Evolutionary conservation across 108 stramenopile genomes (phyloP).

Genomic region (Cyclotella atomus): DNA sequence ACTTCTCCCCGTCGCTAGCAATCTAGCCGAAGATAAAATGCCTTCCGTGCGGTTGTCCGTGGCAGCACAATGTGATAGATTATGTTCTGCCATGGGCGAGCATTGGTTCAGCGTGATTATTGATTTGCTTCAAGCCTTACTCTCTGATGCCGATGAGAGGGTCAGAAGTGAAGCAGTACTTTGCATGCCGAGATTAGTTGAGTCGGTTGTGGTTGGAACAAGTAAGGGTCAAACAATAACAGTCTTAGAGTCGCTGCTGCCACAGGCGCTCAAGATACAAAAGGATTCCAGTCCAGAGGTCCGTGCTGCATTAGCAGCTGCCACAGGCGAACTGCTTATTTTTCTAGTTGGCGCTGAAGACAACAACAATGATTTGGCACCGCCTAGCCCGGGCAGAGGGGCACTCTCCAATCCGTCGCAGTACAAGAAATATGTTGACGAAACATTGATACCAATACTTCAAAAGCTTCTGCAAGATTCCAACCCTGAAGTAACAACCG

Average conservation of each 20-base stretch:
- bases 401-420: slow-evolving; percentile 27
- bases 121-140: slow-evolving; percentile 80
- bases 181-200: slow-evolving; percentile 86
- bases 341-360: slow-evolving; percentile 77
- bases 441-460: slow-evolving; percentile 82
- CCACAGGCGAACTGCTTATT: slow-evolving; percentile 84
- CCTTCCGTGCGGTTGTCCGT: slow-evolving; percentile 85
- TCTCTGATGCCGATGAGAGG: slow-evolving; percentile 81
- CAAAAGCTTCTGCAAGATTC: slow-evolving; percentile 84
- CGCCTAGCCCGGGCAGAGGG: slow-evolving; percentile 39
- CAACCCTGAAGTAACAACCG: slow-evolving; percentile 87
- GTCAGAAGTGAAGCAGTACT: slow-evolving; percentile 86
- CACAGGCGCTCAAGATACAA: slow-evolving; percentile 80
- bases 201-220: slow-evolving; percentile 51
- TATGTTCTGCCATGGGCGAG: slow-evolving; percentile 84
- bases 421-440: slow-evolving; percentile 85
- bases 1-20: slow-evolving; percentile 85
- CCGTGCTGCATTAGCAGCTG: slow-evolving; percentile 79
- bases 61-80: slow-evolving; percentile 87
- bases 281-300: slow-evolving; percentile 72
- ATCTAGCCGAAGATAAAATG: slow-evolving; percentile 84
- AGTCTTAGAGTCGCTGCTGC: slow-evolving; percentile 80
- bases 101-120: slow-evolving; percentile 93
- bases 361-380: slow-evolving; percentile 29
- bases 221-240: slow-evolving; percentile 44